These are phyloP conservation scores for Isoetes taiwanensis DNA, from an alignment of 75 land plant species.

Conservation along the genomic window DNA sequence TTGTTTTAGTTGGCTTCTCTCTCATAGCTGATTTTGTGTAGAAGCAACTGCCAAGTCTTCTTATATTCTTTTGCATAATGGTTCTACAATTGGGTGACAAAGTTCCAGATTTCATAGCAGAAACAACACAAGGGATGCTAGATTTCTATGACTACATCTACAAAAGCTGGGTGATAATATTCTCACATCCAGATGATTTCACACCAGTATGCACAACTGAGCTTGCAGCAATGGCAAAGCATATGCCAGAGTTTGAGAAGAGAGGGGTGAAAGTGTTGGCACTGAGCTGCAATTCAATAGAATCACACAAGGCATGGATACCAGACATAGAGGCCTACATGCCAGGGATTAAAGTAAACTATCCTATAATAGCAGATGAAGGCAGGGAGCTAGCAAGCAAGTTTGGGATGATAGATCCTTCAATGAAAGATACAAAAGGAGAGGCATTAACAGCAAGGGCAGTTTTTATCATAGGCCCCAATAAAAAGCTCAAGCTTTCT, in stretches of 20 bases:
- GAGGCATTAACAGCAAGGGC: background rate
- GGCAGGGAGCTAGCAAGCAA: background rate
- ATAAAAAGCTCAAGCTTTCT: background rate
- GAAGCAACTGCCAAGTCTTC: no score
- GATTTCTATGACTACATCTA: conserved; percentile 1
- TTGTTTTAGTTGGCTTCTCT: no score
- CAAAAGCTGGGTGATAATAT: background rate
- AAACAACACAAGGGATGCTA: background rate
- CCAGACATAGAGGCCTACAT: background rate
- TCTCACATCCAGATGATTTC: conserved; percentile 4
- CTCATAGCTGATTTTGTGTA: no score
- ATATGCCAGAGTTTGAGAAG: background rate
- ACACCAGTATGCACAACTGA: conserved; percentile 1
- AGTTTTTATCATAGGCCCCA: background rate
- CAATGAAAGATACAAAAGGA: background rate
- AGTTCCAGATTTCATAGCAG: conserved; percentile 4
- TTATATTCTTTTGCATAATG: no score
- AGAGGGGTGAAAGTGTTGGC: background rate
- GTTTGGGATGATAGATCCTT: background rate
- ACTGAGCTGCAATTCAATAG: background rate
- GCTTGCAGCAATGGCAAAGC: background rate
- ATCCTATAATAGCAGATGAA: background rate
- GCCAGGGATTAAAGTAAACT: conserved; percentile 1
- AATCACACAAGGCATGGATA: background rate
- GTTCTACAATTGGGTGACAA: background rate